Base-by-base conservation (phyloP, 1,284 basidiomycete species). In the Cutaneotrichosporon mucoides region DNA sequence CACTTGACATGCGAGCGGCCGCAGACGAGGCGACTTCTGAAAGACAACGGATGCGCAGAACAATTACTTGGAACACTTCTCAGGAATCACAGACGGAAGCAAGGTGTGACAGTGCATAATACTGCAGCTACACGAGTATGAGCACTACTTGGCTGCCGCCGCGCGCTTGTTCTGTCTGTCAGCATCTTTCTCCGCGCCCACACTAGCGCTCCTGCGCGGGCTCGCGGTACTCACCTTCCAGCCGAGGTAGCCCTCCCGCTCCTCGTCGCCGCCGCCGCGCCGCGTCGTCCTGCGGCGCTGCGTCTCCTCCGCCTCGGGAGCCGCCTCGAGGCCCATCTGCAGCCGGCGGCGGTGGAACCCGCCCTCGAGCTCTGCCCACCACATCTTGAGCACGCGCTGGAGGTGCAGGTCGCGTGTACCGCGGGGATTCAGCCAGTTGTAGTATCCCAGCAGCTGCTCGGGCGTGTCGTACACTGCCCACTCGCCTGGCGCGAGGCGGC, bases 381-480 rank as follows among this genome's bases (percentile, higher is more conserved):
- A 96, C 73, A 88, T 90, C 34, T 82, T 84, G 64, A 98, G 79
- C 2, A 84, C 79, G 59, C 87, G 87, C 77, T 90, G 89, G 55
- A 98, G 82, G 38, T 88, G 86, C 46, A 88, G 79, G 76, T 98
- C 95, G 51, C 94, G 86, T 53, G 87, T 84, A 6, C 95, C 96
- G 76, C 92, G 92, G 24, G 86, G 82, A 71, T 97, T 94, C 16
- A 99, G 82, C 94, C 94, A 98, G 3, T 85, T 83, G 50, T 90
- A 77, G 67, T 92, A 89, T 63, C 87, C 85, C 48, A 90, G 87
- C 59, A 96, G 77, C 89, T 92, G 87, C 69, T 96, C 91, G 5
- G 88, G 76, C 63, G 90, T 87, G 55, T 89, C 87, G 79, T 90
- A 97, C 35, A 86, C 86, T 8, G 84, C 93, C 95, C 95, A 99